These are phyloP conservation scores for Fraxinus angustifolia DNA, from an alignment of 305 asterid genomes.

Conservation along the genomic window DNA sequence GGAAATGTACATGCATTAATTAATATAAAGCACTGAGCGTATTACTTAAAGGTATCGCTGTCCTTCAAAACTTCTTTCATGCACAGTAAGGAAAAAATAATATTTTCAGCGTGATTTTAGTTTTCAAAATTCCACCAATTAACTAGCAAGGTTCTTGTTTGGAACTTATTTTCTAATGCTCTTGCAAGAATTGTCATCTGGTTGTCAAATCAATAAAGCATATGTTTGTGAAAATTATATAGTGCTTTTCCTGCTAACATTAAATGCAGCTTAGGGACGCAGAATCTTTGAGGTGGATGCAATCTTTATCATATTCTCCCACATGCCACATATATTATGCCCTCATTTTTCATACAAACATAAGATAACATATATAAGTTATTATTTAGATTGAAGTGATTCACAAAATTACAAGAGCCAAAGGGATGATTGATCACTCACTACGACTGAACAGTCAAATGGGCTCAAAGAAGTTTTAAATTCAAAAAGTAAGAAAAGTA, in stretches of 20 bases:
- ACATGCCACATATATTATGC: not conserved
- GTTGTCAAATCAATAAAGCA: not conserved
- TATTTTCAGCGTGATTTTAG: not conserved
- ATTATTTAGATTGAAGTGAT: not conserved
- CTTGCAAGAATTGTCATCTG: not conserved
- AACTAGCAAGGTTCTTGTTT: not conserved
- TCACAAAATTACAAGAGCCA: not conserved
- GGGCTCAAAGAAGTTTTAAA: not conserved
- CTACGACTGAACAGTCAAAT: not conserved
- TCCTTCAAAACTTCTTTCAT: not conserved
- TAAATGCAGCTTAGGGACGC: not conserved
- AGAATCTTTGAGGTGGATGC: not conserved
- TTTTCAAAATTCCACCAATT: not conserved
- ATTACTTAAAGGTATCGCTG: not conserved
- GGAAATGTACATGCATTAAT: not conserved
- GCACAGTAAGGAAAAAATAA: not conserved
- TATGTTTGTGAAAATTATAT: not conserved
- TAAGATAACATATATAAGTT: not conserved
- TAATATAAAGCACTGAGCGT: not conserved
- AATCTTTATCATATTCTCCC: not conserved
- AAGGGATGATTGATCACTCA: not conserved
- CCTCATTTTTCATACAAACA: not conserved
- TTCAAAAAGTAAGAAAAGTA: not conserved
- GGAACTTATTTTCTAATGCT: not conserved
- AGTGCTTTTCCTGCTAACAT: not conserved